These are phyloP conservation scores for Rhododendron simsii DNA, from an alignment of 148 eudicot species.

Conservation along the genomic window DNA sequence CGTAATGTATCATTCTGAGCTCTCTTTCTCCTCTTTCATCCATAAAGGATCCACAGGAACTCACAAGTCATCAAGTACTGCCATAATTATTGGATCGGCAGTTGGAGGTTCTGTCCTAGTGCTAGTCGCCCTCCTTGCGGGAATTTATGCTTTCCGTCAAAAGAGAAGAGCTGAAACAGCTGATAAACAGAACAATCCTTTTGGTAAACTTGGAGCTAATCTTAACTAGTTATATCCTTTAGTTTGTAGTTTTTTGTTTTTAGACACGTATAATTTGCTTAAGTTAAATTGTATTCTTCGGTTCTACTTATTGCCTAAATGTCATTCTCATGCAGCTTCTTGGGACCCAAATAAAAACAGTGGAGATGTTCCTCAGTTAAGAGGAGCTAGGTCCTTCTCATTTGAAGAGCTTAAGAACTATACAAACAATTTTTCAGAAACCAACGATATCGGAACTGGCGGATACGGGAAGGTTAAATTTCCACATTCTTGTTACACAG, in stretches of 20 bases:
- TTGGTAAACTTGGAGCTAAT: no score
- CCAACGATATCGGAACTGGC: slow-evolving; percentile 59
- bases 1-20: background rate
- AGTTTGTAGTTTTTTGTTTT: no score
- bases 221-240: no score
- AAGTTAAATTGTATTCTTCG: no score
- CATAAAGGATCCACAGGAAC: slow-evolving; percentile 15
- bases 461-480: slow-evolving; percentile 77
- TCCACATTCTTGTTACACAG: background rate
- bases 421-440: slow-evolving; percentile 57
- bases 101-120: slow-evolving; percentile 40
- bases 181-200: slow-evolving; percentile 38
- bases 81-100: slow-evolving; percentile 42
- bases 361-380: slow-evolving; percentile 44
- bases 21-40: slow-evolving; percentile 3
- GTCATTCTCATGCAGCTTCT: no score
- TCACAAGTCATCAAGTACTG: slow-evolving; percentile 28
- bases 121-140: slow-evolving; percentile 38
- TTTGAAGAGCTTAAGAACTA: slow-evolving; percentile 27
- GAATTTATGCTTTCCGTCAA: slow-evolving; percentile 49
- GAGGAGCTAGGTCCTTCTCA: slow-evolving; percentile 67
- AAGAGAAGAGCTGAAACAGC: slow-evolving; percentile 57
- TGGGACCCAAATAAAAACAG: no score
- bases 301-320: no score
- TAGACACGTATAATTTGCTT: no score